These are phyloP conservation scores for Buxus sempervirens DNA, from an alignment of 164 flowering plant species.

Conservation along the genomic window DNA sequence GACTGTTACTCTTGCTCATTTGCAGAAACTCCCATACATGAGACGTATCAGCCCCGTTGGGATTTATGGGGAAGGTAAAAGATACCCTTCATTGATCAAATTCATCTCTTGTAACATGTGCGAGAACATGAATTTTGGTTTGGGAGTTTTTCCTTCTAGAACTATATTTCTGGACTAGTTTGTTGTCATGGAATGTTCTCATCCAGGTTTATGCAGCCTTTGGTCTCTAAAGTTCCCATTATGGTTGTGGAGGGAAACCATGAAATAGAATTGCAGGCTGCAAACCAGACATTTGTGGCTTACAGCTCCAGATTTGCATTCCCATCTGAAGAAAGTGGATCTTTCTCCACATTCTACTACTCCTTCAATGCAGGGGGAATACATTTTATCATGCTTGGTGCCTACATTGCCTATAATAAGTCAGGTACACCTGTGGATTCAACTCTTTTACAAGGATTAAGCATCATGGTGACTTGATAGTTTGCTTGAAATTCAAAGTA, in stretches of 20 bases:
- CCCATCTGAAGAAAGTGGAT: constrained; percentile 75
- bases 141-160: neutral
- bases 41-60: constrained; percentile 98
- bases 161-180: neutral
- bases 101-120: neutral
- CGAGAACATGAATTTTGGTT: neutral
- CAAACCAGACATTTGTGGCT: constrained; percentile 58
- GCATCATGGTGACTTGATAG: no score
- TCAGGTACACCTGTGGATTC: constrained; percentile 36
- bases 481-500: neutral
- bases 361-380: constrained; percentile 96
- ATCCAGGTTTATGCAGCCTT: constrained; percentile 80
- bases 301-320: constrained; percentile 89
- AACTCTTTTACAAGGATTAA: no score
- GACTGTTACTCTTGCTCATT: constrained; percentile 87
- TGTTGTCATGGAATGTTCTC: neutral
- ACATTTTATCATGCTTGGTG: constrained; percentile 90
- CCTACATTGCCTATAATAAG: constrained; percentile 56
- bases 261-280: constrained; percentile 78
- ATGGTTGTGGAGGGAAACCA: constrained; percentile 98
- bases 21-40: constrained; percentile 72
- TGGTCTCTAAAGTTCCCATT: constrained; percentile 77
- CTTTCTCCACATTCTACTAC: constrained; percentile 77
- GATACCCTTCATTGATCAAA: neutral
- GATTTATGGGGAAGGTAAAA: constrained; percentile 98